Base-by-base conservation (phyloP, 139 green algal species). In the Zygnema circumcarinatum region DNA sequence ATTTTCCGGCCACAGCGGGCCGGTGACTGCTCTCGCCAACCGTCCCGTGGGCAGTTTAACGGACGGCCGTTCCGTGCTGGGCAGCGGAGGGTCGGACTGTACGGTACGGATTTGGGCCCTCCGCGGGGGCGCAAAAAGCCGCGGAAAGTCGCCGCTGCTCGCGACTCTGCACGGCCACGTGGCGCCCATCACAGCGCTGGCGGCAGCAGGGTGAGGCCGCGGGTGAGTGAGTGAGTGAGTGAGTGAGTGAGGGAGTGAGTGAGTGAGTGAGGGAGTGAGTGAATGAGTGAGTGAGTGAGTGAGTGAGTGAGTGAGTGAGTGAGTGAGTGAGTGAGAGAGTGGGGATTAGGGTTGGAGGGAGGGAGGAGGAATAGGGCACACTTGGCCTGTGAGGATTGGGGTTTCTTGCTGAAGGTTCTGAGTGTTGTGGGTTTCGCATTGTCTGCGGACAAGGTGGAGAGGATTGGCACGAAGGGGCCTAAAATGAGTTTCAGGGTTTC, bases 81-180 rank as follows among this genome's bases (percentile, higher is more conserved):
- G 33, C 72, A 79, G 72, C 22, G 72, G 72, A 32, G 40, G 72
- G 33, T 22, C 21, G 20, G 72, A 79, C 72, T 79, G 72, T 20
- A 79, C 72, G 16, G 72, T 79, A 21, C 20, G 72, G 20, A 32
- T 79, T 16, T 79, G 72, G 72, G 29, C 20, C 16, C 20, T 79
- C 21, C 20, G 21, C 72, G 72, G 72, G 20, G 22, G 72, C 72
- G n/a, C n/a, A n/a, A n/a, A n/a, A n/a, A 21, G 72, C 20, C 20
- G 22, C 21, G 72, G 72, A 16, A 21, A 36, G 72, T 47, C 21
- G 33, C 72, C 72, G 72, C 21, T 16, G 33, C 72, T 79, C 72
- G 16, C 21, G 16, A 79, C 72, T 32, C 72, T 79, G 20, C 21
- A 79, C 20, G 72, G 72, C 72, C 72, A 79, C 22, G 21, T 54